Base-by-base conservation (phyloP, 768 basidiomycete species). In the Amanita exitialis region DNA sequence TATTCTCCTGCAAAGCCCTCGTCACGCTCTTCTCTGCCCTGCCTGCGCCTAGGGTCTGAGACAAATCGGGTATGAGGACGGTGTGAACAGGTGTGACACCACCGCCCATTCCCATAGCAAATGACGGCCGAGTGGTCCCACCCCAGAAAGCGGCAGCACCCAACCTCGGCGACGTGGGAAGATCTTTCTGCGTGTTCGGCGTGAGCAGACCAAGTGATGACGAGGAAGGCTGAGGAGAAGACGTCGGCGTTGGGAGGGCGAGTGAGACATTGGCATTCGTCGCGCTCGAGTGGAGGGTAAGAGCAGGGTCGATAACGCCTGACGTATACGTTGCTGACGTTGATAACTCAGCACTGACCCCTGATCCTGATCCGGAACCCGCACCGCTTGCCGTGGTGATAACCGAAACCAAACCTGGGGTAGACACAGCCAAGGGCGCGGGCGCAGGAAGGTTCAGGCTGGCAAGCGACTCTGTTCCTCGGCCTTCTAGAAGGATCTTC, bases 61-160 rank as follows among this genome's bases (percentile, higher is more conserved):
- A 59, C 51, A 54, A 56, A 59, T 91, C 87, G 0, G 91, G 89
- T 34, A 91, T 76, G 38, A 93, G 74, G 0, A 90, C 80, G 2
- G 88, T 80, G 62, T 94, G 90, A 20, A 92, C 90, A 35, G 86
- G 86, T 0, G 89, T 93, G 57, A 86, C 74, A 1, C 88, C 87
- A 51, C 82, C 80, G n/a, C 72, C 70, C 44, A 70, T 67, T 54
- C 64, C 68, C 44, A 69, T 53, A 15, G 63, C 64, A 13, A 71
- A 44, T 7, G 38, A 39, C 6, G 38, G 12, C 12, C 50, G 41
- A 15, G 50, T 51, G 6, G 50, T 70, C n/a, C 86, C 87, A 34
- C 88, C 90, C 92, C 92, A 95, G 74, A 92, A 91, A 5, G 66
- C 61, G 30, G 58, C 45, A n/a, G 62, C 70, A 44, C 71, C 69